Conservation (phyloP, 805 yeast species). For the Metschnikowia kofuensis region DNA sequence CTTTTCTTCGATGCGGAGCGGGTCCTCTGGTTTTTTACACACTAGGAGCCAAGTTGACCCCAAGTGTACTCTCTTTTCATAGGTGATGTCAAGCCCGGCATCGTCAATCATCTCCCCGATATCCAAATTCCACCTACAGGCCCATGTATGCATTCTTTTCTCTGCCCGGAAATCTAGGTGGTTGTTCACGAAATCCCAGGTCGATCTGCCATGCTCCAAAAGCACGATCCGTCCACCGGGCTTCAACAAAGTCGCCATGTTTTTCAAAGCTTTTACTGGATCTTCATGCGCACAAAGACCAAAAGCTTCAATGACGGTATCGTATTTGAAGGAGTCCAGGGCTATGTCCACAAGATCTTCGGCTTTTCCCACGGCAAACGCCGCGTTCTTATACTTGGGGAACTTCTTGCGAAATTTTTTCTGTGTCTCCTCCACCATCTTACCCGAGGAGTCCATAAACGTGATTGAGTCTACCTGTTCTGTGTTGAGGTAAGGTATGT, state of each 20-base stretch:
- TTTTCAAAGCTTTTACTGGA: slow-evolving; percentile 77
- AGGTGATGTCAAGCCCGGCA: slow-evolving; percentile 79
- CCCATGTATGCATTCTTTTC: slow-evolving; percentile 86
- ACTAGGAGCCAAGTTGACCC: slow-evolving; percentile 91
- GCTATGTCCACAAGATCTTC: slow-evolving; percentile 71
- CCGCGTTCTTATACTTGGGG: slow-evolving; percentile 69
- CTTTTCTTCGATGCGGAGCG: slow-evolving; percentile 42
- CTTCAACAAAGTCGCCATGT: slow-evolving; percentile 67
- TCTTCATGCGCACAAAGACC: slow-evolving; percentile 96
- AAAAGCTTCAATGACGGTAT: slow-evolving; percentile 89
- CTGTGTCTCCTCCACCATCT: slow-evolving; percentile 81
- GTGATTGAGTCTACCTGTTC: slow-evolving; percentile 68
- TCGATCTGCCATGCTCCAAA: slow-evolving; percentile 90
- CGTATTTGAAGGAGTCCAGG: slow-evolving; percentile 58
- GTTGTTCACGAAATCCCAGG: slow-evolving; percentile 71
- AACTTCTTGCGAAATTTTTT: slow-evolving; percentile 65
- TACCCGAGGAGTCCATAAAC: slow-evolving; percentile 76
- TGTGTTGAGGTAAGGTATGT: slow-evolving; percentile 64
- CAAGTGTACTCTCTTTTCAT: slow-evolving; percentile 76
- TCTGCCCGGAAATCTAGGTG: slow-evolving; percentile 81
- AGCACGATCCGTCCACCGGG: slow-evolving; percentile 89
- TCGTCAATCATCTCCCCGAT: slow-evolving; percentile 82
- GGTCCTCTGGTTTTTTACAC: slow-evolving; percentile 72
- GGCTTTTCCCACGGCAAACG: slow-evolving; percentile 87
- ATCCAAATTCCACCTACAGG: slow-evolving; percentile 96